Evolutionary conservation across 2,329 filamentous ascomycete species (phyloP).

Genomic region (Periconia sp.): DNA sequence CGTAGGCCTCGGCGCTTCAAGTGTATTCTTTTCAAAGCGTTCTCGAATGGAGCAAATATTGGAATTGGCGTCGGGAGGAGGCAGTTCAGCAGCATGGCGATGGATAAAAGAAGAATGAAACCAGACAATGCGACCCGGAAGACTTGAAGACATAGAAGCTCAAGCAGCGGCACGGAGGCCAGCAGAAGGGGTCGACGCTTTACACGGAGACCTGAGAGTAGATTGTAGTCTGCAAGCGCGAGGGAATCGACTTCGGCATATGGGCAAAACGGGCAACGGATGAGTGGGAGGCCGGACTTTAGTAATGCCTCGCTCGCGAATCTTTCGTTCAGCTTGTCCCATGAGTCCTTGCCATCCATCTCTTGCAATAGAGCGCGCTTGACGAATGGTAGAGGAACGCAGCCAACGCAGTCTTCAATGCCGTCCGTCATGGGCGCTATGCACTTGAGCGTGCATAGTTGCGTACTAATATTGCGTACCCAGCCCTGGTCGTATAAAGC

Average conservation of each 20-base stretch:
- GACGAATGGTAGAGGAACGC: conserved; percentile 72
- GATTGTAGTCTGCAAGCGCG: conserved; percentile 28
- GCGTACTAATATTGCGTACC: conserved; percentile 76
- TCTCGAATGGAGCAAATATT: conserved; percentile 55
- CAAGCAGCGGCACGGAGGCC: conserved; percentile 35
- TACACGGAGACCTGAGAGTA: conserved; percentile 31
- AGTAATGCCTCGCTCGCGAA: conserved; percentile 77
- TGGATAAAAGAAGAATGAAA: conserved; percentile 55
- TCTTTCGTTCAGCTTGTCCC: conserved; percentile 78
- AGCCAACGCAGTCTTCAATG: conserved; percentile 68
- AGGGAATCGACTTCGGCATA: conserved; percentile 83
- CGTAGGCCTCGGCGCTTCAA: conserved; percentile 74
- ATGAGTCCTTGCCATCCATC: conserved; percentile 72
- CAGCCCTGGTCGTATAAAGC: conserved; percentile 94
- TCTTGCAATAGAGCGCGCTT: conserved; percentile 73
- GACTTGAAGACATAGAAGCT: conserved; percentile 36
- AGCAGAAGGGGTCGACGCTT: conserved; percentile 39
- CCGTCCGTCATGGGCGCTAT: conserved; percentile 71
- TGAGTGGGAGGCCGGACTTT: conserved; percentile 74
- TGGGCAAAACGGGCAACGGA: conserved; percentile 87
- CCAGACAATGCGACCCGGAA: conserved; percentile 61
- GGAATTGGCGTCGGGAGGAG: conserved; percentile 23
- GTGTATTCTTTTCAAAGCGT: conserved; percentile 70
- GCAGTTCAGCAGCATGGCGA: conserved; percentile 27
- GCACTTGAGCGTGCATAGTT: conserved; percentile 78